These are phyloP conservation scores for Kuraishia floccosa DNA, from an alignment of 805 yeast species.

Conservation along the genomic window DNA sequence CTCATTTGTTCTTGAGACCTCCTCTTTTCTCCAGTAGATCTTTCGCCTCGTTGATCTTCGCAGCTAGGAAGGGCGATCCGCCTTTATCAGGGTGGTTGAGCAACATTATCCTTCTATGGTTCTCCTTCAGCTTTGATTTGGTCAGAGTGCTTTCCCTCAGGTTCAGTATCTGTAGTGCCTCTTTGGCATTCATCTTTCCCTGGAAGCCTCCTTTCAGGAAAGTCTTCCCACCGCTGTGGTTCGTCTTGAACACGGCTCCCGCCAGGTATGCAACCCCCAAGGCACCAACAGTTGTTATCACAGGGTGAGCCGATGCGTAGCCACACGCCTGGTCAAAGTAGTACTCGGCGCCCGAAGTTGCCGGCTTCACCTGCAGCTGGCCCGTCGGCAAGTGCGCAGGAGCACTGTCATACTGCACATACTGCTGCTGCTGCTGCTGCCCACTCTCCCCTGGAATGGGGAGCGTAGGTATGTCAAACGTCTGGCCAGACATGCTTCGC, in stretches of 20 bases:
- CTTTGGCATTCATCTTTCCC: constrained; percentile 78
- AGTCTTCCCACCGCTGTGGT: constrained; percentile 56
- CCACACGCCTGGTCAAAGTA: constrained; percentile 51
- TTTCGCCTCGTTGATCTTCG: constrained; percentile 87
- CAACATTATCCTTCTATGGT: constrained; percentile 76
- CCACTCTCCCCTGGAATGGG: constrained; percentile 42
- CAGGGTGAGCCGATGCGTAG: constrained; percentile 68
- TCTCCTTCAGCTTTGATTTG: constrained; percentile 59
- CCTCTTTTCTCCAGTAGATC: constrained; percentile 66
- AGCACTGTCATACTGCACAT: too few relatives aligned
- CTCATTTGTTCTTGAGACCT: too few relatives aligned
- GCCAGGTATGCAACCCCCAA: constrained; percentile 51
- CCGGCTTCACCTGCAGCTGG: constrained; percentile 12
- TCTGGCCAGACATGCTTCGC: constrained; percentile 1
- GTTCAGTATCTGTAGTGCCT: constrained; percentile 77
- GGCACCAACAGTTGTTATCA: constrained; percentile 59
- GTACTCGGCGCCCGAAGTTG: constrained; percentile 37
- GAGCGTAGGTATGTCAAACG: constrained; percentile 39
- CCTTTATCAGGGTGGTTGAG: constrained; percentile 93
- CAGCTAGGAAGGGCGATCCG: constrained; percentile 81
- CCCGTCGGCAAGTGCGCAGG: constrained; percentile 12
- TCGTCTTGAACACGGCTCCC: constrained; percentile 56
- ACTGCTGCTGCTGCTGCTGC: constrained; percentile 6
- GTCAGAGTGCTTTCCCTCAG: constrained; percentile 55
- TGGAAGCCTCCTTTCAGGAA: constrained; percentile 87